A percentile compares a stretch with the other conserved stretches of the same genome.
phyloP scores from a whole-genome alignment of 495 filamentous ascomycete species.

The Corynascus novoguineensis region DNA sequence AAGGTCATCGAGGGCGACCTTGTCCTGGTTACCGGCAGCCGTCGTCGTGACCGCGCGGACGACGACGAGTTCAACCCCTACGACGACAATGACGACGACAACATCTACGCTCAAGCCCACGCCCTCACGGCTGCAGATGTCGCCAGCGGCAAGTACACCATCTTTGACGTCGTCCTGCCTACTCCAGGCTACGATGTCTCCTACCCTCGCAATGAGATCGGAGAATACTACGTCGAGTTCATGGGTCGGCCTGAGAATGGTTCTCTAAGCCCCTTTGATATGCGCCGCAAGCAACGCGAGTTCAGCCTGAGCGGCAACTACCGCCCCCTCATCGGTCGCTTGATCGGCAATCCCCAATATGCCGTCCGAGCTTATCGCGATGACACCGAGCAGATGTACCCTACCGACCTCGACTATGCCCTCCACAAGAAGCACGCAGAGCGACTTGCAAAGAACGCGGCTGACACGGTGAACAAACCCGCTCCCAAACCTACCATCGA shows the following conservation, averaged over 20 bases:
- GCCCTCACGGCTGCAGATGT: constrained; percentile 69
- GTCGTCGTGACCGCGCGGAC: constrained; percentile 31
- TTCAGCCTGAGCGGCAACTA: constrained; percentile 85
- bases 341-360: constrained; percentile 50
- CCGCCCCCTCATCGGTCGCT: constrained; percentile 71
- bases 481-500: neutral
- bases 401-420: constrained; percentile 58
- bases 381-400: constrained; percentile 76
- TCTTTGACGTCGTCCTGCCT: constrained; percentile 93
- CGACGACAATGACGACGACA: constrained; percentile 41
- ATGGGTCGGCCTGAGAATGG: constrained; percentile 77
- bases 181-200: constrained; percentile 83
- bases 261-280: constrained; percentile 71
- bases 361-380: constrained; percentile 62
- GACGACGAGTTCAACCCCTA: constrained; percentile 50
- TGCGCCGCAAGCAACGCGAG: constrained; percentile 81
- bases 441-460: constrained; percentile 10
- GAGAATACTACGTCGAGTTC: constrained; percentile 71
- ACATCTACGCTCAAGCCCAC: constrained; percentile 68
- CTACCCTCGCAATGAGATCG: constrained; percentile 80
- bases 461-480: neutral
- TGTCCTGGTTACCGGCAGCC: constrained; percentile 52
- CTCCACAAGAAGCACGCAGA: constrained; percentile 23
- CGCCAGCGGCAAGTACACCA: constrained; percentile 67
- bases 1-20: constrained; percentile 81